Evolutionary conservation across 1,139 yeast genomes (phyloP).

Genomic region (Nakaseomyces nivariensis): DNA sequence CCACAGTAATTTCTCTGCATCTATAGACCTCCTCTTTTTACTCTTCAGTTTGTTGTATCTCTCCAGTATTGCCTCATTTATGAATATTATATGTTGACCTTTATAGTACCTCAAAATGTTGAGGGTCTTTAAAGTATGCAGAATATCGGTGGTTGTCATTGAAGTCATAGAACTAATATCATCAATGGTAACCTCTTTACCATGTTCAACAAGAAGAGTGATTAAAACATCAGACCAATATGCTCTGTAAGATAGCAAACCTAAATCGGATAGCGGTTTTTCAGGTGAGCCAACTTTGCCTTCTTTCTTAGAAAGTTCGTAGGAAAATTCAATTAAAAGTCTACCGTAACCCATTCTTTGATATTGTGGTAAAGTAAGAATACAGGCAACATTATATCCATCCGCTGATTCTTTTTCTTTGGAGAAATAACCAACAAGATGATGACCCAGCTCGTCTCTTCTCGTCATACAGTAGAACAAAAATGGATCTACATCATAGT

Average conservation of each 20-base stretch:
- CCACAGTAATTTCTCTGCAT: slow-evolving; percentile 70
- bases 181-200: slow-evolving; percentile 75
- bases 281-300: slow-evolving; percentile 93
- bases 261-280: slow-evolving; percentile 91
- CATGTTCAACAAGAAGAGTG: slow-evolving; percentile 57
- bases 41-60: slow-evolving; percentile 65
- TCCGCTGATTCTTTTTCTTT: slow-evolving; percentile 95
- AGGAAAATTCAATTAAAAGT: slow-evolving; percentile 82
- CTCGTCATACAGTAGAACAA: slow-evolving; percentile 91
- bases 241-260: slow-evolving; percentile 85
- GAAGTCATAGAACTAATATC: slow-evolving; percentile 80
- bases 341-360: slow-evolving; percentile 94
- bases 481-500: slow-evolving; percentile 96
- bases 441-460: slow-evolving; percentile 83
- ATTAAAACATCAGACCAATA: slow-evolving; percentile 92
- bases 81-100: slow-evolving; percentile 89
- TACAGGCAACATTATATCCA: slow-evolving; percentile 95
- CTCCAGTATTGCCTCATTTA: slow-evolving; percentile 73
- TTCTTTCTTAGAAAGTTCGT: slow-evolving; percentile 78
- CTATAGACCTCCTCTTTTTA: slow-evolving; percentile 71
- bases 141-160: slow-evolving; percentile 92
- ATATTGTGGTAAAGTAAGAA: slow-evolving; percentile 87
- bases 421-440: slow-evolving; percentile 90
- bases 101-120: slow-evolving; percentile 86
- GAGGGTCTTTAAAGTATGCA: slow-evolving; percentile 85